Conservation (phyloP, 1,139 yeast genomes). For the Blastobotrys malaysiensis region DNA sequence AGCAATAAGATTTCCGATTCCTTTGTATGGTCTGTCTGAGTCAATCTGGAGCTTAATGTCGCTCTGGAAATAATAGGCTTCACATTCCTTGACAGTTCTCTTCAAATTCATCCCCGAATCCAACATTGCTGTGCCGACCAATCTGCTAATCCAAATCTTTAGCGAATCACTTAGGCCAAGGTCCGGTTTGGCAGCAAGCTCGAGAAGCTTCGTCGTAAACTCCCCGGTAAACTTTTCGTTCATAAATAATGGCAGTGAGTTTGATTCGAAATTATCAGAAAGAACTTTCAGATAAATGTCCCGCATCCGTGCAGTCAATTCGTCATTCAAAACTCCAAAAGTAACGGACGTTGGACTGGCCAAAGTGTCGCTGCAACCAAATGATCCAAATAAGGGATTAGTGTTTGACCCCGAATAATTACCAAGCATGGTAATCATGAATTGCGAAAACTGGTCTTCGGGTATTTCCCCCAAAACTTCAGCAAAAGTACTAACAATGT, state of each 20-base stretch:
- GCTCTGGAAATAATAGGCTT: neutral
- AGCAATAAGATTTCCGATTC: constrained; percentile 1
- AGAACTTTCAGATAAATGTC: neutral
- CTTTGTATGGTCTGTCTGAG: constrained; percentile 7
- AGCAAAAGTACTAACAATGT: neutral
- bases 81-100: constrained; percentile 2
- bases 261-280: neutral
- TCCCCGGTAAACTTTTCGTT: neutral
- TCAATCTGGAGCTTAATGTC: neutral
- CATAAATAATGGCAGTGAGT: neutral
- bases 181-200: neutral
- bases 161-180: neutral
- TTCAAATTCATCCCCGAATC: neutral
- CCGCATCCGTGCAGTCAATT: neutral
- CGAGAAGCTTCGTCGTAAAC: neutral
- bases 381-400: neutral
- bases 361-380: neutral
- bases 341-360: neutral
- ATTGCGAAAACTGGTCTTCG: neutral
- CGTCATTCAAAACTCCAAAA: neutral
- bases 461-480: neutral
- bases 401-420: neutral
- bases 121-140: constrained; percentile 1
- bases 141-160: constrained; percentile 8
- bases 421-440: neutral